Percentiles rank a stretch among this genome's conserved stretches.
phyloP scores from a whole-genome alignment of 805 yeast genomes.

The Naumovozyma dairenensis region DNA sequence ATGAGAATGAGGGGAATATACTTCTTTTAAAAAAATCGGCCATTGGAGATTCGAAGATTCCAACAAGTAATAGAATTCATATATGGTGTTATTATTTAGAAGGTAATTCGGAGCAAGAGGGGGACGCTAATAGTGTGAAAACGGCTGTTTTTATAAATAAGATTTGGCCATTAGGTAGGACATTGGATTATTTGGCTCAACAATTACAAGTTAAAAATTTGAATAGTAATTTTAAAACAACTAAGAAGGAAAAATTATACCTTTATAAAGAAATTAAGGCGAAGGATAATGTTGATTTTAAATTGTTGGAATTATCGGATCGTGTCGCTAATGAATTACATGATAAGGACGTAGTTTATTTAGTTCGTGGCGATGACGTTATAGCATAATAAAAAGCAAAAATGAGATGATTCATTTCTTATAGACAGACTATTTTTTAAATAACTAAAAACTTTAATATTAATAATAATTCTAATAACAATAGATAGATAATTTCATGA shows the following conservation, averaged over 20 bases:
- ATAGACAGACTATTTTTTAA: too few species aligned
- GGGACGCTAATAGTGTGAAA: conserved; percentile 6
- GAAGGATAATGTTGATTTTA: background rate
- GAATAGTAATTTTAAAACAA: conserved; percentile 11
- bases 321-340: conserved; percentile 15
- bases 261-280: conserved; percentile 11
- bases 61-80: conserved; percentile 20
- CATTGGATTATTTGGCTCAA: conserved; percentile 23
- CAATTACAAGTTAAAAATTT: conserved; percentile 17
- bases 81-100: conserved; percentile 16
- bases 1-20: conserved; percentile 2
- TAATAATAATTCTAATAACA: too few species aligned
- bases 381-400: background rate
- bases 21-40: conserved; percentile 18
- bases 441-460: too few species aligned
- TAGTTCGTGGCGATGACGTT: conserved; percentile 20
- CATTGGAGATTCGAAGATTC: conserved; percentile 22
- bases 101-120: conserved; percentile 7
- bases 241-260: conserved; percentile 17
- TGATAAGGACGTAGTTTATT: conserved; percentile 19
- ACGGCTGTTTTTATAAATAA: conserved; percentile 19
- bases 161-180: conserved; percentile 28
- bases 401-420: too few species aligned
- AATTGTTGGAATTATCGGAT: conserved; percentile 7
- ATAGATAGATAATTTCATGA: too few species aligned